phyloP scores from a whole-genome alignment of 2,329 filamentous ascomycete genomes.

The Colletotrichum karsti region DNA sequence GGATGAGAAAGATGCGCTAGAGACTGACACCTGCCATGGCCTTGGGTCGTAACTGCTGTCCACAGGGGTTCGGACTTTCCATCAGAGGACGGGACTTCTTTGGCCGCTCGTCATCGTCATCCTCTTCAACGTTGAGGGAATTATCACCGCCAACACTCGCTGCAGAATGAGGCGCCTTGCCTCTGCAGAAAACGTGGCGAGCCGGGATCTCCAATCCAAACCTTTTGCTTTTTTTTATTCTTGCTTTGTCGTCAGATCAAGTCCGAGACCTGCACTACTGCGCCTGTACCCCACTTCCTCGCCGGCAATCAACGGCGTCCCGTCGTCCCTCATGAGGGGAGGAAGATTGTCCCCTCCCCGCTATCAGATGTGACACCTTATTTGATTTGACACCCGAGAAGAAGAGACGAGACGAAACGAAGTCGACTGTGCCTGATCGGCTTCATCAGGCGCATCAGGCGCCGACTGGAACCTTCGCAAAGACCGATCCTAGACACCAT shows the following conservation, averaged over 20 bases:
- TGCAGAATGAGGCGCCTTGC: neutral
- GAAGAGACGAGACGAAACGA: constrained; percentile 19
- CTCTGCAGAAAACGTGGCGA: constrained; percentile 22
- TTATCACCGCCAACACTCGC: neutral
- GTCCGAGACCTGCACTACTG: too few relatives aligned
- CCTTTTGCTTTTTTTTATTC: neutral
- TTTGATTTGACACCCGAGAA: neutral
- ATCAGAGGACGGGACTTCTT: too few relatives aligned
- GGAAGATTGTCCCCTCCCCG: neutral
- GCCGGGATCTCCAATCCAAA: constrained; percentile 5
- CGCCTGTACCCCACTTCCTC: neutral
- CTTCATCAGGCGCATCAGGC: neutral
- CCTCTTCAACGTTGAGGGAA: neutral
- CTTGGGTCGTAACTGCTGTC: neutral
- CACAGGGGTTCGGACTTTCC: too few relatives aligned
- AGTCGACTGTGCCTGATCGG: neutral
- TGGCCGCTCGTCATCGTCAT: neutral
- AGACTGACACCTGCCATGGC: neutral
- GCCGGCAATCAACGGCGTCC: constrained; percentile 3
- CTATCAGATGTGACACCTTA: neutral
- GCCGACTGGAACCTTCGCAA: neutral
- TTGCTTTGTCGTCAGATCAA: neutral
- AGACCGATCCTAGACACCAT: neutral
- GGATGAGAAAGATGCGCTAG: neutral
- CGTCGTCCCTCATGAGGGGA: neutral